A percentile compares a stretch with the other conserved stretches of the same genome.
Conservation (phyloP, 495 filamentous ascomycete species). For the Glonium stellatum region DNA sequence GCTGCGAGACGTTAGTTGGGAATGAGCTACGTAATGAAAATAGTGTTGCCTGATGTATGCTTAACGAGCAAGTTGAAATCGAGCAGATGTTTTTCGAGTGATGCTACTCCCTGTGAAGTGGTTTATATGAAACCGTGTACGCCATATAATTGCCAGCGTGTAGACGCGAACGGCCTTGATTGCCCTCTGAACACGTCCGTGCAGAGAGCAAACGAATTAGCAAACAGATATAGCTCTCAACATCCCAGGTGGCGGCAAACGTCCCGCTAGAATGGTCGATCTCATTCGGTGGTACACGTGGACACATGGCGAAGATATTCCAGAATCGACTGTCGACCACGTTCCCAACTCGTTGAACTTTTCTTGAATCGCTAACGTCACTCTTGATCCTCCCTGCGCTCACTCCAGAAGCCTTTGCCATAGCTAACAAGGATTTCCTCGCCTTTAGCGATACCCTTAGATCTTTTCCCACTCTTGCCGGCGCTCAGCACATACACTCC, state of each 20-base stretch:
- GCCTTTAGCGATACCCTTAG: constrained; percentile 49
- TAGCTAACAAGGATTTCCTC: constrained; percentile 62
- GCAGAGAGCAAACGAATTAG: too few species aligned
- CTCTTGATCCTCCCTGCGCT: constrained; percentile 10
- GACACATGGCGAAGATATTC: neutral
- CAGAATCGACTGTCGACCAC: neutral
- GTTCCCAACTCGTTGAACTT: neutral
- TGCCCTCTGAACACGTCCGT: too few species aligned
- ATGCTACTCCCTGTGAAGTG: too few species aligned
- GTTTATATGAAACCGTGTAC: too few species aligned
- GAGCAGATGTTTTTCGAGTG: too few species aligned
- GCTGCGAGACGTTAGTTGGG: neutral
- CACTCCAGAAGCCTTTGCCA: constrained; percentile 59
- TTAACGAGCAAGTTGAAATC: too few species aligned
- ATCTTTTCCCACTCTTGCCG: constrained; percentile 46
- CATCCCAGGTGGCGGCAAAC: too few species aligned
- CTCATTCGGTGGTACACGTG: too few species aligned
- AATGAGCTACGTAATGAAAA: neutral
- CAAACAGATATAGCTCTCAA: too few species aligned
- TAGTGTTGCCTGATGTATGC: neutral
- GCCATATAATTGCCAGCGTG: neutral
- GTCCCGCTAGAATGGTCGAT: too few species aligned
- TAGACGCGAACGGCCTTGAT: too few species aligned
- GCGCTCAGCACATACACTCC: constrained; percentile 54
- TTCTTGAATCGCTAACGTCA: neutral